phyloP scores from a whole-genome alignment of 2,329 filamentous ascomycete genomes.

The Diplodia sapinea region DNA sequence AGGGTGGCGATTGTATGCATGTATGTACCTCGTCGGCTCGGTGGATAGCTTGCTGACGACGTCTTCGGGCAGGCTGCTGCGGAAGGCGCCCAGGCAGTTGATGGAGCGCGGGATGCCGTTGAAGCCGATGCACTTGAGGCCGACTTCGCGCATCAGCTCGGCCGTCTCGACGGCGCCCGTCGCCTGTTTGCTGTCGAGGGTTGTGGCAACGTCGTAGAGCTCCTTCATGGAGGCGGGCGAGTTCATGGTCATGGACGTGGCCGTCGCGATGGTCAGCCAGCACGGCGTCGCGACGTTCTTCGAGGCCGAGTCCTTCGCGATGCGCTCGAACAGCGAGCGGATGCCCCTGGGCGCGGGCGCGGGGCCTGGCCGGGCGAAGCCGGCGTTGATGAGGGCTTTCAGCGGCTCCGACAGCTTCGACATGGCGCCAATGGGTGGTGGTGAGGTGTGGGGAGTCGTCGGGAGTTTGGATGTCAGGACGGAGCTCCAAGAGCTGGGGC shows the following conservation, averaged over 20 bases:
- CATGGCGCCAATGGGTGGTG: slow-evolving; percentile 55
- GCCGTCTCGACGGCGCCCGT: slow-evolving; percentile 58
- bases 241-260: slow-evolving; percentile 85
- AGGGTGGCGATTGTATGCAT: too few species aligned
- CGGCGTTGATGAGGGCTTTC: slow-evolving; percentile 75
- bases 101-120: slow-evolving; percentile 82
- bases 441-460: background rate
- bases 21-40: slow-evolving; percentile 57
- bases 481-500: slow-evolving; percentile 5
- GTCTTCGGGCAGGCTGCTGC: slow-evolving; percentile 63
- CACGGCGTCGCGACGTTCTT: slow-evolving; percentile 67
- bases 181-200: slow-evolving; percentile 34
- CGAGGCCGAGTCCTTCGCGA: slow-evolving; percentile 67
- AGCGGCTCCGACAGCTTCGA: slow-evolving; percentile 74
- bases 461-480: background rate
- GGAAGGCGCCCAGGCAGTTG: slow-evolving; percentile 78
- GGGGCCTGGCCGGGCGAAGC: slow-evolving; percentile 69
- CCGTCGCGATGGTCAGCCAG: slow-evolving; percentile 73
- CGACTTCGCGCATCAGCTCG: slow-evolving; percentile 76
- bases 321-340: slow-evolving; percentile 66
- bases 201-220: slow-evolving; percentile 60
- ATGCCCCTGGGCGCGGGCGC: slow-evolving; percentile 69
- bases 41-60: slow-evolving; percentile 62
- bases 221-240: slow-evolving; percentile 74
- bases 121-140: slow-evolving; percentile 78